Conservation (phyloP, 192 early-diverging fungal genomes). For the Coemansia sp. region DNA sequence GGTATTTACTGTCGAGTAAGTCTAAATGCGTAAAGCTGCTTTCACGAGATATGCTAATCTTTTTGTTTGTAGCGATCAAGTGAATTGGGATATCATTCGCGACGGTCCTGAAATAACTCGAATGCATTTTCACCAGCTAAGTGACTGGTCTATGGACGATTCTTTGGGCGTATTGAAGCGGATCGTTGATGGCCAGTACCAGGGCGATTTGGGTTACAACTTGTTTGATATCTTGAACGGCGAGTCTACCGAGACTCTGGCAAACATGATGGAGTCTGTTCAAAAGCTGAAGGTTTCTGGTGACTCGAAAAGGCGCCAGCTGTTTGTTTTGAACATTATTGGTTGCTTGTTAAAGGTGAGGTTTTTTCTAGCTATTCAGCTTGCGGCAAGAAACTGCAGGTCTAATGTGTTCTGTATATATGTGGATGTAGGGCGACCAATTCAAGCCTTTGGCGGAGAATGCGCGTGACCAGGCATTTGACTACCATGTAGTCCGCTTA, state of each 20-base stretch:
- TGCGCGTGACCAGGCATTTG: conserved; percentile 34
- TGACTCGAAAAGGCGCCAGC: conserved; percentile 10
- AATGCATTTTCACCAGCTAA: conserved; percentile 39
- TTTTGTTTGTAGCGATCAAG: conserved; percentile 24
- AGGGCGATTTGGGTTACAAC: conserved; percentile 25
- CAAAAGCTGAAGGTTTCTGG: conserved; percentile 6
- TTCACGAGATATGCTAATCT: neutral
- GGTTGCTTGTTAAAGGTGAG: conserved; percentile 28
- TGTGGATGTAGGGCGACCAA: conserved; percentile 28
- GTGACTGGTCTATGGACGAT: conserved; percentile 23
- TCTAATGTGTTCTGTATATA: neutral
- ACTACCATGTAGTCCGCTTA: conserved; percentile 35
- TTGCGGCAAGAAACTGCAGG: neutral
- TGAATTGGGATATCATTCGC: conserved; percentile 21
- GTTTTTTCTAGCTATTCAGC: neutral
- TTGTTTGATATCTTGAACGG: conserved; percentile 33
- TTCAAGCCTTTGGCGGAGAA: conserved; percentile 12
- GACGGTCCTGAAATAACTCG: conserved; percentile 32
- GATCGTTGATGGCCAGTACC: conserved; percentile 12
- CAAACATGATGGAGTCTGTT: conserved; percentile 11
- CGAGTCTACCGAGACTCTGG: conserved; percentile 4
- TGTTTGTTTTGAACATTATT: conserved; percentile 29
- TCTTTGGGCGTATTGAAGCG: conserved; percentile 8
- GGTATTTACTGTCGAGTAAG: conserved; percentile 33
- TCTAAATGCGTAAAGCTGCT: neutral